Evolutionary conservation across 164 flowering plant species (phyloP), one percentile per base, ranked within the genome.

Genomic region (Pachysandra terminalis): DNA sequence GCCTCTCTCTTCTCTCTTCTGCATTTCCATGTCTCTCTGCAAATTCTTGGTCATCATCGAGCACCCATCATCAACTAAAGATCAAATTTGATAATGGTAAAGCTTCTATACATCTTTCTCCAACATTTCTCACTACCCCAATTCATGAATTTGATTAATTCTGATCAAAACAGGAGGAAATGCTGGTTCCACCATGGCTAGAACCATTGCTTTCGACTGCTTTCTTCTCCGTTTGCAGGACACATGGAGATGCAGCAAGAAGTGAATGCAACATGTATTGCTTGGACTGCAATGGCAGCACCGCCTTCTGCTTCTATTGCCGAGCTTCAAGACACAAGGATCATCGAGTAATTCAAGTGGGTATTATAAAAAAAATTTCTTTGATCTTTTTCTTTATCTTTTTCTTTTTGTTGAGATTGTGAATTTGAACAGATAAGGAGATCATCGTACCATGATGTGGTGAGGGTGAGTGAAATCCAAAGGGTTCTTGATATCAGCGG

Each of bases 371-470:
- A 58, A 21, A n/a, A 56, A 55, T 19, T 55, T 9, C 27, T 26
- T 14, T 52, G 27, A n/a, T n/a, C n/a, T n/a, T 40, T 19, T 26
- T 3, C 48, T 37, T 51, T 9, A 23, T 24, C 51, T n/a, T n/a
- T n/a, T n/a, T n/a, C n/a, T 65, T 23, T 1, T 28, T 17, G 56
- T n/a, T n/a, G n/a, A n/a, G n/a, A n/a, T n/a, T n/a, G 19, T 23
- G 26, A 56, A 45, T 61, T 3, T 15, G 17, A 63, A 56, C 74
- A 94, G 98, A 94, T 94, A 80, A 76, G 98, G 80, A 66, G 98
- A 74, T 94, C 98, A 6, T 94, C 98, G 19, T 94, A 94, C 65
- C 98, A 94, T 62, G 98, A 91, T 77, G 98, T 94, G 45, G 98
- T 94, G 83, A 82, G 98, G 70, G 96, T 90, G 21, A 51, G 85